Evolutionary conservation across 495 filamentous ascomycete genomes (phyloP), one percentile per base, ranked within the genome.

Genomic region (Elasticomyces elasticus): DNA sequence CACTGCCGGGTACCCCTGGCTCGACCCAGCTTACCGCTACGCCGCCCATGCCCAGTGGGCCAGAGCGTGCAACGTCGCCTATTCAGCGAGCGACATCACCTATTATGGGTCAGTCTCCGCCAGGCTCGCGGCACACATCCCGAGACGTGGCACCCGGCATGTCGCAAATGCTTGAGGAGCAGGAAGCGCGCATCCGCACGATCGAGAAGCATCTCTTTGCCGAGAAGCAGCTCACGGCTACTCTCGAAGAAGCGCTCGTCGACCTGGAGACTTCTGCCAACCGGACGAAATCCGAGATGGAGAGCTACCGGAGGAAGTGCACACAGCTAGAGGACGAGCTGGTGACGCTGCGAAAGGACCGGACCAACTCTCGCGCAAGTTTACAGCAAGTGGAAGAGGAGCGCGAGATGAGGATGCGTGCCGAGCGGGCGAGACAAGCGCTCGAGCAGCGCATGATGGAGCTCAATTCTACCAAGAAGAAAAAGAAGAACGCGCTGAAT

Each of bases 201-300:
- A 95, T 98, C 58, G 92, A 97, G 74, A 95, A 95, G 74, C 89
- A 97, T 65, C 79, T 98, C 27, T 85, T 84, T 56, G 90, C 94
- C 24, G 92, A 98, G 74, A 95, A 94, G 67, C 91, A 97, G 64
- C 82, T 98, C 24, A 97, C 91, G 5, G 80, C 85, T 19, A 95
- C 89, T 27, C 76, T 98, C 28, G 92, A 98, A 66, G 91, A 97
- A 71, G 94, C 92, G 23, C 77, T 98, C 37, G 88, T 87, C 6
- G 94, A 97, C 63, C 82, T 97, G 17, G 92, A 98, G 69, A 73
- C 78, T 45, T 86, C 91, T 59, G 85, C 81, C 64, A 89, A 85
- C 69, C 87, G 87, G 71, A 79, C 85, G 69, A 94, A 90, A 74
- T 66, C 70, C 15, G 92, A 98, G 65, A 80, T 84, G 66, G 89